Evolutionary conservation across 371 early-diverging fungal genomes (phyloP).

Genomic region (Apophysomyces variabilis): DNA sequence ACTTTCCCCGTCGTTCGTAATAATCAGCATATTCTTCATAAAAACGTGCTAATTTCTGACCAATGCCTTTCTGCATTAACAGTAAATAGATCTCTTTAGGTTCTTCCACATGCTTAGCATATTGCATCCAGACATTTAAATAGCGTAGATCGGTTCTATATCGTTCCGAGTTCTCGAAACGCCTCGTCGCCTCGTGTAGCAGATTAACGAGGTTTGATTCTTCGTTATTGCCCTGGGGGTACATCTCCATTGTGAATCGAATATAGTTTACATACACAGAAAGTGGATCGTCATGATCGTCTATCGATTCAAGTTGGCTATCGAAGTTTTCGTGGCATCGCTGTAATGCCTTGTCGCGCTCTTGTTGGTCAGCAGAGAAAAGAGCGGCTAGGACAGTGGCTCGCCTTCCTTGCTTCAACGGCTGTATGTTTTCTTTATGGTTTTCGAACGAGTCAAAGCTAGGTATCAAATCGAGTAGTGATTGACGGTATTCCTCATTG

Average conservation of each 20-base stretch:
- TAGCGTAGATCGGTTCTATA: slow-evolving; percentile 84
- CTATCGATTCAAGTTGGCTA: slow-evolving; percentile 49
- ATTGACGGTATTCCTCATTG: slow-evolving; percentile 21
- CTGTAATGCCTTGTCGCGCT: slow-evolving; percentile 38
- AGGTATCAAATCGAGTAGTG: slow-evolving; percentile 32
- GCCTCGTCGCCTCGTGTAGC: slow-evolving; percentile 63
- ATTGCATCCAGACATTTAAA: slow-evolving; percentile 74
- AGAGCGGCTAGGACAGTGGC: slow-evolving; percentile 55
- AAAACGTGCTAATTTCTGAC: slow-evolving; percentile 62
- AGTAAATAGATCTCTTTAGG: slow-evolving; percentile 74
- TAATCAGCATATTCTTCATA: slow-evolving; percentile 82
- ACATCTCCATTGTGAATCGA: slow-evolving; percentile 72
- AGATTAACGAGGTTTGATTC: slow-evolving; percentile 57
- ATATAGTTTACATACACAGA: slow-evolving; percentile 75
- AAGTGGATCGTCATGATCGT: slow-evolving; percentile 76
- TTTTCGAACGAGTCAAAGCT: slow-evolving; percentile 56
- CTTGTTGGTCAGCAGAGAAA: slow-evolving; percentile 30
- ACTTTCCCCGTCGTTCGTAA: slow-evolving; percentile 60
- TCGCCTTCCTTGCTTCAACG: slow-evolving; percentile 69
- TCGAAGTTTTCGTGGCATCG: slow-evolving; percentile 47
- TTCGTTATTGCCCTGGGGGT: slow-evolving; percentile 67
- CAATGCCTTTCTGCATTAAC: slow-evolving; percentile 74
- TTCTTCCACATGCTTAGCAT: slow-evolving; percentile 57
- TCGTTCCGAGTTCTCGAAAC: slow-evolving; percentile 62
- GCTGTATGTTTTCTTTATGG: slow-evolving; percentile 86